Evolutionary conservation across 2,329 filamentous ascomycete species (phyloP), one percentile per base, ranked within the genome.

Genomic region (Hymenoscyphus linearis): DNA sequence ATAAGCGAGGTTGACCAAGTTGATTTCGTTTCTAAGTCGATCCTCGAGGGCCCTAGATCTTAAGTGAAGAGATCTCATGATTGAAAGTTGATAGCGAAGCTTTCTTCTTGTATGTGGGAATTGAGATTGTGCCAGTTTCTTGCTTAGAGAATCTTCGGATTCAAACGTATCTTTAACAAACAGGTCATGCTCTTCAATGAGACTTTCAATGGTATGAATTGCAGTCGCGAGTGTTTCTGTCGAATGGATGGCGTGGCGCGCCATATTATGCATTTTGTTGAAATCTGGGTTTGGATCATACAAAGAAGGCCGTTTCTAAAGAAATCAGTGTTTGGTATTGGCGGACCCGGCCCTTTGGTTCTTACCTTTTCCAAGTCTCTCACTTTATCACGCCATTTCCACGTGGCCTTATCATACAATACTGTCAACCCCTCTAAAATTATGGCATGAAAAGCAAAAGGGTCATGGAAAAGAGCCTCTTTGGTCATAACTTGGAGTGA

Each of bases 181-280:
- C 10, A 58, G 1, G 18, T 58, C 36, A 31, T 60, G 55, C n/a
- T 58, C 40, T 16, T 35, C 6, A 16, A 55, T 27, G 2, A 63
- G 57, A 18, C 18, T 36, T 55, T 57, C 34, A 1, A 76, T 60
- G 0, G 74, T 75, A 47, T 71, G 67, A 0, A 66, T 64, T 0
- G 72, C 71, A 0, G 79, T 69, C 0, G 76, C 71, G 0, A 80
- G 69, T 0, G 77, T 78, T 55, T 81, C 79, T 0, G 68, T 72
- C 2, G 78, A 74, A 61, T 81, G 79, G 16, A 79, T 76, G 0
- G 74, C 74, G 54, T 81, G 79, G 1, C 79, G 67, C 0, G 77
- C 72, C 0, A 77, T 70, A 25, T 80, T 75, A 55, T 80, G 77
- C 2, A 80, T 64, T 1, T 53, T 56, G 3, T 66, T 58, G 35